A percentile compares a stretch with the other conserved stretches of the same genome.
Evolutionary conservation across 495 filamentous ascomycete genomes (phyloP).

Genomic region (Cenococcum geophilum): DNA sequence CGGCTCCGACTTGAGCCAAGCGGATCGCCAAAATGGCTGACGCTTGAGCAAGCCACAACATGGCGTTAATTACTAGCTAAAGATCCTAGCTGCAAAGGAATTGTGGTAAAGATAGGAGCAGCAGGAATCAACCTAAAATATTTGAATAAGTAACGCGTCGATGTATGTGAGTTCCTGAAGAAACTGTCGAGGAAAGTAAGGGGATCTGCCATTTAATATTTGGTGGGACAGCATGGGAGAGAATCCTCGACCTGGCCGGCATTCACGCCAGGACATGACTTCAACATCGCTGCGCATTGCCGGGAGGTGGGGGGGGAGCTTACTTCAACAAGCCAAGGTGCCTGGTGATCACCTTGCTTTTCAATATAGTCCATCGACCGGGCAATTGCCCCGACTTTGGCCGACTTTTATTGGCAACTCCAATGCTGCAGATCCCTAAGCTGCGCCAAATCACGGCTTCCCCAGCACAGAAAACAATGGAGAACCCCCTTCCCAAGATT

Average conservation of each 20-base stretch:
- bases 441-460: too few species aligned
- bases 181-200: neutral
- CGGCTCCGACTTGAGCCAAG: slow-evolving; percentile 11
- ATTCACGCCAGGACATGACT: neutral
- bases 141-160: neutral
- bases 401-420: neutral
- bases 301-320: neutral
- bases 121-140: slow-evolving; percentile 3
- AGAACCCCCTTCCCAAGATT: too few species aligned
- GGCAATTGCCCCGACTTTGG: neutral
- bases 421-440: neutral
- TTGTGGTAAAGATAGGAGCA: neutral
- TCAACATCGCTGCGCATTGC: neutral
- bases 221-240: neutral
- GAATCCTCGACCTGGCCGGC: neutral
- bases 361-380: neutral
- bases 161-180: neutral
- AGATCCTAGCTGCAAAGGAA: neutral
- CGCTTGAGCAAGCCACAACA: slow-evolving; percentile 24
- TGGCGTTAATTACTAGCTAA: slow-evolving; percentile 7
- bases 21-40: slow-evolving; percentile 22
- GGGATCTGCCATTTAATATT: neutral
- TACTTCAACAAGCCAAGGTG: slow-evolving; percentile 5
- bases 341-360: slow-evolving; percentile 12
- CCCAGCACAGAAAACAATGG: too few species aligned